Evolutionary conservation across 139 green algal species (phyloP), one percentile per base, ranked within the genome.

Genomic region (Raphidocelis subcapitata): DNA sequence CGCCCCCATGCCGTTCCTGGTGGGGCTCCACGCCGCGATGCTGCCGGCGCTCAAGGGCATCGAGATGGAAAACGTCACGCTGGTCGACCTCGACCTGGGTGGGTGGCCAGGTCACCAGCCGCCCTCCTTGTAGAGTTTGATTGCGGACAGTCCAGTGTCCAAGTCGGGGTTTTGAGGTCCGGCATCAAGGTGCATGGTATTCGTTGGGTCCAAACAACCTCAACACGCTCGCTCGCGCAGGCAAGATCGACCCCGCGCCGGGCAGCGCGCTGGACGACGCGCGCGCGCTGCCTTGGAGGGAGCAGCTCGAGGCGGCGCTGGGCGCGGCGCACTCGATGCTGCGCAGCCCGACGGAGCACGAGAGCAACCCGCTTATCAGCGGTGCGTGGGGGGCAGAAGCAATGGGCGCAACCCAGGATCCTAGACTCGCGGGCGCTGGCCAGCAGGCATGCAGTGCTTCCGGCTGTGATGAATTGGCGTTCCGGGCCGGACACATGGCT

Each of bases 1-100:
- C 0, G 90, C 90, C 1, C 90, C 90, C 32, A 93, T 95, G 84
- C 90, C 90, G 26, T 95, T 92, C 72, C 75, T 95, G n/a, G 80
- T 93, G 18, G 90, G 90, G 41, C 52, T 95, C 49, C 86, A 81
- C 41, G 81, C 83, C 4, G 69, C 88, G 24, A 74, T 88, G 76
- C 78, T 92, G 76, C 80, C 79, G 1, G 61, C 65, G 46, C 74
- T 93, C 31, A 73, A 81, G 20, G 63, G 70, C 29, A 81, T 90
- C 47, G 59, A 77, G 1, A 84, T 94, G 76, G 80, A 86, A 24
- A 87, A 93, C 77, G 80, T 89, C 32, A 78, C 81, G 5, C 29
- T 91, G 35, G 69, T 92, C 4, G 81, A 92, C 70, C 83, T 92
- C 47, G 87, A 92, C 66, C 56, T 82, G 52, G 85, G 83, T 28